These are phyloP conservation scores for Leishmania aethiopica DNA, from an alignment of 208 protist genomes.

Conservation along the genomic window DNA sequence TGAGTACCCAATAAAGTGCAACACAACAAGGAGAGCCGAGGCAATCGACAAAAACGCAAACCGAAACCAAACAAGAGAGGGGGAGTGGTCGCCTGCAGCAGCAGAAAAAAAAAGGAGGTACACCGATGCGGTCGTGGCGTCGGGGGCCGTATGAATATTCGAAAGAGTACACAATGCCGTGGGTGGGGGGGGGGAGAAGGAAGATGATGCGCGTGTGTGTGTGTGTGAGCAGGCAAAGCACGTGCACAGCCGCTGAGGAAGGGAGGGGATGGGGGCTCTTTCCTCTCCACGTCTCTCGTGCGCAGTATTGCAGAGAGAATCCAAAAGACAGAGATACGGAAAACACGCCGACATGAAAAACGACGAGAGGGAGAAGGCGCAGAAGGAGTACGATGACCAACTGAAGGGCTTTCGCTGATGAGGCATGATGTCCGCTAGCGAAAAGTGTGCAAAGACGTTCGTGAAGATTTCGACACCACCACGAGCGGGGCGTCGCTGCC, in stretches of 20 bases:
- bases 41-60: neutral
- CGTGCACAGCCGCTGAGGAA: neutral
- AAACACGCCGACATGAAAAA: neutral
- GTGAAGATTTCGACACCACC: neutral
- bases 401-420: neutral
- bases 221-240: neutral
- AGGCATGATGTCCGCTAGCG: neutral
- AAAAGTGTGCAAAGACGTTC: neutral
- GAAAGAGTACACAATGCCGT: neutral
- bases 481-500: neutral
- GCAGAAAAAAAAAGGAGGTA: neutral
- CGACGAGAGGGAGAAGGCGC: neutral
- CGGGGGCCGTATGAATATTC: neutral
- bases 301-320: conserved; percentile 7
- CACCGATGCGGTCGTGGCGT: neutral
- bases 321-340: neutral
- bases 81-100: neutral
- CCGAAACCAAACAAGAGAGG: neutral
- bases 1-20: neutral
- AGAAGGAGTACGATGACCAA: neutral
- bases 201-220: neutral
- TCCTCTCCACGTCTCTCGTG: neutral
- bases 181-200: no score
- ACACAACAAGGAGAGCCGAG: neutral
- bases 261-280: neutral